Evolutionary conservation across 345 rosid genomes (phyloP), one percentile per base, ranked within the genome.

Genomic region (Dipteronia sinensis): DNA sequence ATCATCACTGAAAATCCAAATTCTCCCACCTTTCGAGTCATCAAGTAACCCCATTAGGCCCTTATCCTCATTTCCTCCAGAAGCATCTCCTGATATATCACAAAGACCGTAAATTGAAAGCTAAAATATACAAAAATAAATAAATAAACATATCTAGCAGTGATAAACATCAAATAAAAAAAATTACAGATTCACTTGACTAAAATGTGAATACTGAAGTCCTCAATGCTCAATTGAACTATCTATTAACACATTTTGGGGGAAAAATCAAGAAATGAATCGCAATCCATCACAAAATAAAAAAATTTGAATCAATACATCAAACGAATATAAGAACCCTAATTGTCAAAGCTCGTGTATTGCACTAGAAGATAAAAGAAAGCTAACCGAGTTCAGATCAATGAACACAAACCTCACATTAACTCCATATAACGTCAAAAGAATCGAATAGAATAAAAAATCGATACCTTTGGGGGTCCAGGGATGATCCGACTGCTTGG

Each of bases 401-500:
- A 82, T n/a, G 38, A 75, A 72, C 42, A 5, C 8, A 65, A 65
- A 65, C 31, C 68, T 62, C 74, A 55, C 73, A 84, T 68, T 53
- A 34, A 73, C 19, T 49, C 27, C 25, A 34, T 40, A 63, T 40
- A 11, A 40, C 42, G 56, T 17, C 20, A 71, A 67, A 55, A 11
- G 75, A 75, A 62, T 10, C 22, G 34, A 11, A 17, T 10, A 65
- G 12, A 69, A 31, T 10, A 19, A 25, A 1, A 65, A 55, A 49
- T 34, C 3, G 31, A 56, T 79, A 90, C 97, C 90, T 87, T 88
- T 89, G 68, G 84, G 76, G 53, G 80, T 71, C 79, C 79, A 68
- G 3, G 86, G 81, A 62, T 88, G 95, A 88, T 89, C 91, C 59
- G 89, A 85, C 6, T 87, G 85, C 65, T 90, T 89, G 31, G 91